phyloP scores from a whole-genome alignment of 1,139 yeast species.

The Sugiyamaella novakii region DNA sequence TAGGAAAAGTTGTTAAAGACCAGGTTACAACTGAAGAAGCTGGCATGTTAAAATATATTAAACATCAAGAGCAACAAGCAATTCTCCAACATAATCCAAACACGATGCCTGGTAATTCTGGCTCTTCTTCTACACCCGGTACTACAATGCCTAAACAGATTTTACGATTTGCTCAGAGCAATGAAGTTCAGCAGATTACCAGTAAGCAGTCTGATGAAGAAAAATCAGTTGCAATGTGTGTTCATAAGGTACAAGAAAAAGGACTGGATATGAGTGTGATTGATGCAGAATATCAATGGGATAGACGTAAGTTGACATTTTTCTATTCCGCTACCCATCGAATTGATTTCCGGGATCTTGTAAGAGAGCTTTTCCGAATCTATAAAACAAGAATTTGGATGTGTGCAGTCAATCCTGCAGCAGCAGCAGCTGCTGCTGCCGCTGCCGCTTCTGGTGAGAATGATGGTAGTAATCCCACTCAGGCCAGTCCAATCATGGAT shows the following conservation, averaged over 20 bases:
- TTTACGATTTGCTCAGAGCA: slow-evolving; percentile 63
- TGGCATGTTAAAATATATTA: slow-evolving; percentile 74
- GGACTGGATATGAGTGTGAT: slow-evolving; percentile 52
- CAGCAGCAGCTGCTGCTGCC: slow-evolving; percentile 22
- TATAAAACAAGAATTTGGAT: slow-evolving; percentile 97
- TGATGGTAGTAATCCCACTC: neutral
- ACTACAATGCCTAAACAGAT: slow-evolving; percentile 70
- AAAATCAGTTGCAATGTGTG: slow-evolving; percentile 63
- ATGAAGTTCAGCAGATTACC: slow-evolving; percentile 61
- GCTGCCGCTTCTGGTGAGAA: slow-evolving; percentile 9
- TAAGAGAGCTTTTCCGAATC: slow-evolving; percentile 86
- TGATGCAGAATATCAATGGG: slow-evolving; percentile 94
- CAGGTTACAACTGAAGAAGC: slow-evolving; percentile 75
- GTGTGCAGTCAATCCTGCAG: slow-evolving; percentile 63
- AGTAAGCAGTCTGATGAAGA: slow-evolving; percentile 70
- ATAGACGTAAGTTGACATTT: slow-evolving; percentile 88
- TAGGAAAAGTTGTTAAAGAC: slow-evolving; percentile 75
- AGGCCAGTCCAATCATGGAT: slow-evolving; percentile 6
- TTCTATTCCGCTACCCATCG: slow-evolving; percentile 82
- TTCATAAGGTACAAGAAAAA: slow-evolving; percentile 58
- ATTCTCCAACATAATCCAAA: slow-evolving; percentile 47
- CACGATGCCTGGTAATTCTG: slow-evolving; percentile 23
- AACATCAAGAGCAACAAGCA: slow-evolving; percentile 76
- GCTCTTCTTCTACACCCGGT: slow-evolving; percentile 41
- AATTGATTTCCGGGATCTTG: slow-evolving; percentile 89